These are phyloP conservation scores for Ilyonectria destructans DNA, from an alignment of 2,329 filamentous ascomycete species.

Conservation along the genomic window DNA sequence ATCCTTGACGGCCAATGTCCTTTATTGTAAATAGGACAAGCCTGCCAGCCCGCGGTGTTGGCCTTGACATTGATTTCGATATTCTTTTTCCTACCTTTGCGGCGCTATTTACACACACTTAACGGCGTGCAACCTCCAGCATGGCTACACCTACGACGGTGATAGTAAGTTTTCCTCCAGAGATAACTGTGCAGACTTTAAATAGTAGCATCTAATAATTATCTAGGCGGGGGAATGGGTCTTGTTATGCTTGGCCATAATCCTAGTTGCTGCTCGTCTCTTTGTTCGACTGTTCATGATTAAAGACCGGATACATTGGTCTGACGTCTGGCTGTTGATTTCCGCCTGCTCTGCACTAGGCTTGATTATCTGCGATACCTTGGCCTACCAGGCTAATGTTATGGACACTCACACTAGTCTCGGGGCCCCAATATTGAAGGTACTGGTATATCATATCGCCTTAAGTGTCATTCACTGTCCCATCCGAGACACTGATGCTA, in stretches of 20 bases:
- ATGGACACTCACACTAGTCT: conserved; percentile 9
- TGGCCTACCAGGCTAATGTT: conserved; percentile 4
- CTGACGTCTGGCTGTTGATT: conserved; percentile 10
- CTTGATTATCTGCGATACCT: conserved; percentile 14
- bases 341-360: conserved; percentile 3
- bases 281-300: conserved; percentile 23
- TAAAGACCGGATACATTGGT: conserved; percentile 13
- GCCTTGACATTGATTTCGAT: neutral
- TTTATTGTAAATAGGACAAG: neutral
- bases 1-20: neutral
- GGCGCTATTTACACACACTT: neutral
- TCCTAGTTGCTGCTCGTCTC: conserved; percentile 17
- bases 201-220: neutral
- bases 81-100: neutral
- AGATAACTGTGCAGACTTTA: neutral
- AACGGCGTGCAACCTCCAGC: too few relatives aligned
- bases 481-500: too few relatives aligned
- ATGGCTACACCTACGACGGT: neutral
- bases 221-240: conserved; percentile 21
- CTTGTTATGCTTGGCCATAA: conserved; percentile 16
- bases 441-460: neutral
- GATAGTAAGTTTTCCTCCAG: neutral
- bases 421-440: conserved; percentile 13
- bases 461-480: neutral
- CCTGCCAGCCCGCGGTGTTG: neutral